Base-by-base conservation (phyloP, 23 red algal genomes). In the Gracilaria vermiculophylla region DNA sequence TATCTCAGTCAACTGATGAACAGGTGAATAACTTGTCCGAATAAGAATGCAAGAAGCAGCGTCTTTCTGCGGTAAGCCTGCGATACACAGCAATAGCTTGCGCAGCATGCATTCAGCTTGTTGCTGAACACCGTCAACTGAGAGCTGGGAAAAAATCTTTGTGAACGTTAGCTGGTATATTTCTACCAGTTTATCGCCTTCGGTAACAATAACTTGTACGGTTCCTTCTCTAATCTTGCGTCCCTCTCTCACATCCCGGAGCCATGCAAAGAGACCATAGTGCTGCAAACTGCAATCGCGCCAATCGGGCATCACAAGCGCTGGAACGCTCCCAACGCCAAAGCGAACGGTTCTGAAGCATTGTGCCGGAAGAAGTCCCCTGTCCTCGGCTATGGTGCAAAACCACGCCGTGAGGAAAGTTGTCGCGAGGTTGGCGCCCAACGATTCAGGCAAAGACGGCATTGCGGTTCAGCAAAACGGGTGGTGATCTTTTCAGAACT, bases 51-150 rank as follows among this genome's bases (percentile, higher is more conserved):
- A n/a, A 13, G 42, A 47, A 48, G 15, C 20, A 0, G 20, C 23
- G 23, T 73, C 16, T 20, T 20, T 45, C 6, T 47, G 1, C 23
- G 67, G 37, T 40, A 73, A 45, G 32, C 39, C 42, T 28, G 67
- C 67, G 17, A 73, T 24, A 13, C 67, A 73, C 9, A 73, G 67
- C 39, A 24, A 32, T 45, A 73, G 67, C 67, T 42, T 73, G 1
- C 67, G 67, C 17, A 73, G 28, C 67, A 73, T 73, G 25, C 67
- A 73, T 73, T 73, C 67, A 48, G 67, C 67, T 40, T 73, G 67
- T 73, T 73, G 39, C 40, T 73, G 36, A n/a, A 34, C 37, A 47
- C 14, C 11, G 6, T 47, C 40, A 28, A 29, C 39, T 4, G 14
- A 48, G 42, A 73, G 42, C 17, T 42, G 14, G 15, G 67, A 73